Conservation (phyloP, 768 basidiomycete genomes). For the Termitomyces eurrhizus region DNA sequence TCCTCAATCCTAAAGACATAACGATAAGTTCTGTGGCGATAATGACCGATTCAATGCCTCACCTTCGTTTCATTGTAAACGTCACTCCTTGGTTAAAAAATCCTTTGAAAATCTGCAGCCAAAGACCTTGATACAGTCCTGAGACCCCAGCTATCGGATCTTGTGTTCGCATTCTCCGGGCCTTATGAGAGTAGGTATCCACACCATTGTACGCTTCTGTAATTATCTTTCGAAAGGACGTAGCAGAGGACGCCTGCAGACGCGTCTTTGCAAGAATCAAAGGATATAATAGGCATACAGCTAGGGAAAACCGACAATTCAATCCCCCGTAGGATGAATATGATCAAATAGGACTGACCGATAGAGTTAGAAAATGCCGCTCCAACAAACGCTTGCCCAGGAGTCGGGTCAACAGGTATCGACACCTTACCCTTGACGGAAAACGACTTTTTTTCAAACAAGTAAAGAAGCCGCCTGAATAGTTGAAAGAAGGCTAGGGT, state of each 20-base stretch:
- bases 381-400: not conserved
- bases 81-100: not conserved
- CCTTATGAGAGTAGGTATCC: not conserved
- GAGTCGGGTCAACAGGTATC: not conserved
- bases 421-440: not conserved
- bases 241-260: not conserved
- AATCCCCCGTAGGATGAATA: no score
- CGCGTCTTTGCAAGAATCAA: conserved; percentile 1
- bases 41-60: not conserved
- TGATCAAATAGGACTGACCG: not conserved
- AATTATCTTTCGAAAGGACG: not conserved
- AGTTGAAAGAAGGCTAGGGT: not conserved
- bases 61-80: not conserved
- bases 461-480: not conserved
- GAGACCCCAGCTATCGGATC: not conserved
- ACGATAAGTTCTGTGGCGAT: not conserved
- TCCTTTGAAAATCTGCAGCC: not conserved
- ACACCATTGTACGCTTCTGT: not conserved
- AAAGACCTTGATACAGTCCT: not conserved
- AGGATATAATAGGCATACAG: not conserved
- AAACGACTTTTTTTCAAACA: not conserved
- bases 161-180: not conserved
- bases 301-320: not conserved
- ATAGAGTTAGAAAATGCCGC: not conserved
- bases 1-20: not conserved